These are phyloP conservation scores for Urochloa ruziziensis DNA, from an alignment of 176 grass and related monocot species.

Conservation along the genomic window DNA sequence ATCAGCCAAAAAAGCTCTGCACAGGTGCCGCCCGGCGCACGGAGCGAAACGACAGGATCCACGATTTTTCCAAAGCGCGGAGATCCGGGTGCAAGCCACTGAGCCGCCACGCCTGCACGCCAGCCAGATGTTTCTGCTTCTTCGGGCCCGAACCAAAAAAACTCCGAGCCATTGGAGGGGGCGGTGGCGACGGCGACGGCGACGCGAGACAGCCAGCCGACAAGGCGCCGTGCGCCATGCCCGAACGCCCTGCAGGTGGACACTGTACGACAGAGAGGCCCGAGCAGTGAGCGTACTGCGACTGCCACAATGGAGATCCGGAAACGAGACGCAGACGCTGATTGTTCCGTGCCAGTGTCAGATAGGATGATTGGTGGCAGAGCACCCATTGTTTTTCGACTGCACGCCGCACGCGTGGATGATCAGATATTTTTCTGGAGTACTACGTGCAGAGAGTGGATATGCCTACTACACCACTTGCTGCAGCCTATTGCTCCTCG, in stretches of 20 bases:
- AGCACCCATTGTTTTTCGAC: neutral
- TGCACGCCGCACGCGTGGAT: neutral
- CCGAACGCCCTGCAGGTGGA: neutral
- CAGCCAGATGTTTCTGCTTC: neutral
- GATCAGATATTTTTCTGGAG: neutral
- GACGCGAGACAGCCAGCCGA: conserved; percentile 8
- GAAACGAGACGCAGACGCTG: neutral
- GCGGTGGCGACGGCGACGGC: neutral
- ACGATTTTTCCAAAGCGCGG: neutral
- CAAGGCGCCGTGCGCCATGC: conserved; percentile 7
- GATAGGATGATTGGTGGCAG: neutral
- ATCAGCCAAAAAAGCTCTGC: neutral
- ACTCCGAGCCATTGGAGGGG: neutral
- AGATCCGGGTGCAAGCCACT: neutral
- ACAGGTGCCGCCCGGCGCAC: neutral
- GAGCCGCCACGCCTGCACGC: neutral
- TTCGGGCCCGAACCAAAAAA: no score
- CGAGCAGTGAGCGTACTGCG: neutral
- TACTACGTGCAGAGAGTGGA: no score
- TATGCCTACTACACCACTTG: no score
- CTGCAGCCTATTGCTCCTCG: neutral
- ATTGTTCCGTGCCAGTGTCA: neutral
- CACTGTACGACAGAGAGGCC: conserved; percentile 8
- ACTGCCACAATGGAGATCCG: neutral
- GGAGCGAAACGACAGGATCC: neutral